Evolutionary conservation across 2,329 filamentous ascomycete species (phyloP).

Genomic region (Venturia nashicola): DNA sequence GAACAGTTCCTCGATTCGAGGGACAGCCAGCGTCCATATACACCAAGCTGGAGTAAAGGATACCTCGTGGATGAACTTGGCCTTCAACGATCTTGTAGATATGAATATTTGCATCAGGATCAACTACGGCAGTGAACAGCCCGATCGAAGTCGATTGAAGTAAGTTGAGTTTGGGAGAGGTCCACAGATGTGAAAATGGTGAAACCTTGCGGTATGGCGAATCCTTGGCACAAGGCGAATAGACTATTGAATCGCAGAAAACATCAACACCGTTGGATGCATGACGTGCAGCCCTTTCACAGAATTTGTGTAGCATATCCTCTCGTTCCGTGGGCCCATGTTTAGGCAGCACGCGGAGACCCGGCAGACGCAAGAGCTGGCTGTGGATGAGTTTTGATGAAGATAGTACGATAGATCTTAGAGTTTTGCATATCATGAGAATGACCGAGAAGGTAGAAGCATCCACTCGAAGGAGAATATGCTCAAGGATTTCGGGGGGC

Average conservation of each 20-base stretch:
- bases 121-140: neutral
- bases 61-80: neutral
- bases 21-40: neutral
- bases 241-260: neutral
- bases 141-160: neutral
- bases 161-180: neutral
- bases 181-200: neutral
- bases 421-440: constrained; percentile 7
- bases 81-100: constrained; percentile 4
- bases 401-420: neutral
- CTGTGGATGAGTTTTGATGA: constrained; percentile 3
- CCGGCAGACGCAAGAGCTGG: constrained; percentile 4
- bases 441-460: constrained; percentile 2
- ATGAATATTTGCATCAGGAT: neutral
- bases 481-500: constrained; percentile 6
- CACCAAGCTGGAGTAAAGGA: neutral
- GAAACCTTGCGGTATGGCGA: neutral
- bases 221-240: neutral
- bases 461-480: neutral
- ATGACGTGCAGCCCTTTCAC: neutral
- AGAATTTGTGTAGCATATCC: neutral
- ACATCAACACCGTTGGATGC: constrained; percentile 2
- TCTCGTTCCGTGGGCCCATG: neutral
- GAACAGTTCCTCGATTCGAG: neutral
- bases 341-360: constrained; percentile 2